Percentiles rank a stretch among this genome's conserved stretches.
These are phyloP conservation scores for Cyclotella choctawhatcheeana DNA, from an alignment of 108 stramenopile species.

Conservation along the genomic window DNA sequence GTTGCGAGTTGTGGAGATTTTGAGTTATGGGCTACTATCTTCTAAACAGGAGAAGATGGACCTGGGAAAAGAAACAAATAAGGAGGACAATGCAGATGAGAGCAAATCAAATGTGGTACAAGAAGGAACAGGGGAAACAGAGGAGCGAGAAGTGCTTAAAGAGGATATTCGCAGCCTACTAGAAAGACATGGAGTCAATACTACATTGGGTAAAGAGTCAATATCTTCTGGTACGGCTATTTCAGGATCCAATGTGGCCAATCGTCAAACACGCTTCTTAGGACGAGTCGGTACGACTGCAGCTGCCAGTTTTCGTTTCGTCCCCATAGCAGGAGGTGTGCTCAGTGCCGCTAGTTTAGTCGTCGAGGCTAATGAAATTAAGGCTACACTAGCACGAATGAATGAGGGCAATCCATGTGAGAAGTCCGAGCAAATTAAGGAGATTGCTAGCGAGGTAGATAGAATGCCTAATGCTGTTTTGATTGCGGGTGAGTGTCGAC, in stretches of 20 bases:
- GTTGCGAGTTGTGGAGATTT: conserved; percentile 58
- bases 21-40: conserved; percentile 54
- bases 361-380: conserved; percentile 45
- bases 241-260: conserved; percentile 13
- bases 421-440: conserved; percentile 35
- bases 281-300: conserved; percentile 45
- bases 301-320: conserved; percentile 20
- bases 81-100: background rate
- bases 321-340: conserved; percentile 42
- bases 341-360: conserved; percentile 41
- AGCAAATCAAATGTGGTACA: background rate
- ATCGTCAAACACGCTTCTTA: conserved; percentile 38
- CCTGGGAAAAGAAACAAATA: conserved; percentile 3
- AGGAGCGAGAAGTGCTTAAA: conserved; percentile 12
- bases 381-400: conserved; percentile 35
- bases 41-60: background rate
- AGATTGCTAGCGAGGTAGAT: conserved; percentile 32
- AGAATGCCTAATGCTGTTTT: conserved; percentile 39
- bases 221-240: background rate
- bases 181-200: conserved; percentile 27
- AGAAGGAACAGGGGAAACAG: background rate
- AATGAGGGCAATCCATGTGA: conserved; percentile 49
- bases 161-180: conserved; percentile 27
- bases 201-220: background rate
- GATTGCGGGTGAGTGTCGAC: conserved; percentile 44